phyloP scores from a whole-genome alignment of 345 rosid genomes.

The Camelina sativa region DNA sequence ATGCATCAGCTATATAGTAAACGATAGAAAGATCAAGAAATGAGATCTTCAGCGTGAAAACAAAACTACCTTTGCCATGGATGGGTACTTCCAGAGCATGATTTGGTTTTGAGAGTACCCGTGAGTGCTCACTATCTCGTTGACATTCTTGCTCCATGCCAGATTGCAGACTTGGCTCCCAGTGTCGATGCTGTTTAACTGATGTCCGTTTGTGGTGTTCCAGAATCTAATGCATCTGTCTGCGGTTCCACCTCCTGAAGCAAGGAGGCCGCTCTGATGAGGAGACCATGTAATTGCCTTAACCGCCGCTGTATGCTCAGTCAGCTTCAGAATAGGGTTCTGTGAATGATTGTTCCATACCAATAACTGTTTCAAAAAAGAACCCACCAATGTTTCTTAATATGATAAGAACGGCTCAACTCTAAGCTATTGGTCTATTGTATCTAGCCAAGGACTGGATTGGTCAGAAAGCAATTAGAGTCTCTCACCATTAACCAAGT shows the following conservation, averaged over 20 bases:
- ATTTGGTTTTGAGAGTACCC: slow-evolving; percentile 98
- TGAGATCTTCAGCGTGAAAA: not conserved
- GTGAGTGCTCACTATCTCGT: slow-evolving; percentile 95
- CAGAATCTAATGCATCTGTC: slow-evolving; percentile 95
- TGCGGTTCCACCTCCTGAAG: slow-evolving; percentile 98
- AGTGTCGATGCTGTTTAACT: slow-evolving; percentile 81
- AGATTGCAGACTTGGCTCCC: slow-evolving; percentile 99
- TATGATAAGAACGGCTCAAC: not conserved
- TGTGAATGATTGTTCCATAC: slow-evolving; percentile 97
- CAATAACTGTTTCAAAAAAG: slow-evolving; percentile 57
- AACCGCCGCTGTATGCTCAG: slow-evolving; percentile 98
- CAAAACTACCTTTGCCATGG: slow-evolving; percentile 77
- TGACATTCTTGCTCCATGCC: slow-evolving; percentile 96
- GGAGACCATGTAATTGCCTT: slow-evolving; percentile 99
- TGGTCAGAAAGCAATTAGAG: not conserved
- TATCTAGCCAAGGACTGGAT: not conserved
- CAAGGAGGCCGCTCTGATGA: slow-evolving; percentile 91
- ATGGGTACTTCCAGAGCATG: slow-evolving; percentile 98
- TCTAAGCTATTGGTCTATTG: not conserved
- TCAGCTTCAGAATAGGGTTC: slow-evolving; percentile 71
- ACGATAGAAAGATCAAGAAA: slow-evolving; percentile 9
- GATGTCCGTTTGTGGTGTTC: slow-evolving; percentile 93
- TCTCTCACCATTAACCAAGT: slow-evolving; percentile 3
- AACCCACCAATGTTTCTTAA: not conserved
- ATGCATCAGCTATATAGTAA: not conserved